Percentiles rank a stretch among this genome's conserved stretches.
Conservation (phyloP, 2,329 filamentous ascomycete genomes). For the Colletotrichum brevisporum region DNA sequence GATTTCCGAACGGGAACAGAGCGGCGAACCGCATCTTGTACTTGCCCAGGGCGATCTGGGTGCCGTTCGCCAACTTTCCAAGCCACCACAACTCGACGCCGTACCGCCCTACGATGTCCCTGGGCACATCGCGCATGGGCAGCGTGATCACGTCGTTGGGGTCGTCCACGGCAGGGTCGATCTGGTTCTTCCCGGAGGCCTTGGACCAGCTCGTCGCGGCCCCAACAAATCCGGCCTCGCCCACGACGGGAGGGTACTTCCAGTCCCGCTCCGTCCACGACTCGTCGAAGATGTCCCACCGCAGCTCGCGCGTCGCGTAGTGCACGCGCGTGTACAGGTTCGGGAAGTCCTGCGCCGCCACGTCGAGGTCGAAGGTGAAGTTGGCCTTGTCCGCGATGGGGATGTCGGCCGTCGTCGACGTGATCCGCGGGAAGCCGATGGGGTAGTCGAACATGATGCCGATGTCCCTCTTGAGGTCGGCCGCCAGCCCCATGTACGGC, state of each 20-base stretch:
- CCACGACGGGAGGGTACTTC: slow-evolving; percentile 57
- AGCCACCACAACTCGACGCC: slow-evolving; percentile 56
- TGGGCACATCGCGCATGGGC: slow-evolving; percentile 51
- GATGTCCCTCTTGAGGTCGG: slow-evolving; percentile 27
- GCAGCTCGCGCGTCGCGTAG: slow-evolving; percentile 46
- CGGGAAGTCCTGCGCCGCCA: slow-evolving; percentile 46
- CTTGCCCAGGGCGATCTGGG: slow-evolving; percentile 55
- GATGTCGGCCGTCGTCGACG: slow-evolving; percentile 20
- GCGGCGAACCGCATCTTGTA: slow-evolving; percentile 48
- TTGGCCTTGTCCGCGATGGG: slow-evolving; percentile 43
- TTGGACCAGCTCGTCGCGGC: slow-evolving; percentile 57
- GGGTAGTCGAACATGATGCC: slow-evolving; percentile 37
- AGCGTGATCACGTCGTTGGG: slow-evolving; percentile 56
- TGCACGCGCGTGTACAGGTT: slow-evolving; percentile 42
- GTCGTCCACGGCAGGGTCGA: slow-evolving; percentile 51
- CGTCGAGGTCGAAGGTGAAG: slow-evolving; percentile 47
- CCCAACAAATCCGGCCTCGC: slow-evolving; percentile 58
- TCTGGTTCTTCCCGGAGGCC: slow-evolving; percentile 51
- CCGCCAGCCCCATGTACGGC: slow-evolving; percentile 48
- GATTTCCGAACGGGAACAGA: slow-evolving; percentile 31
- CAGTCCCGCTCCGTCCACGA: slow-evolving; percentile 57
- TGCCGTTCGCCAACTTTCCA: slow-evolving; percentile 57
- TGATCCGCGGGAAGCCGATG: slow-evolving; percentile 28
- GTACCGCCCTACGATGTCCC: slow-evolving; percentile 45
- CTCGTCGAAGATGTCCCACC: slow-evolving; percentile 55